phyloP scores from a whole-genome alignment of 805 yeast genomes.

The Schwanniomyces pseudopolymorphus region DNA sequence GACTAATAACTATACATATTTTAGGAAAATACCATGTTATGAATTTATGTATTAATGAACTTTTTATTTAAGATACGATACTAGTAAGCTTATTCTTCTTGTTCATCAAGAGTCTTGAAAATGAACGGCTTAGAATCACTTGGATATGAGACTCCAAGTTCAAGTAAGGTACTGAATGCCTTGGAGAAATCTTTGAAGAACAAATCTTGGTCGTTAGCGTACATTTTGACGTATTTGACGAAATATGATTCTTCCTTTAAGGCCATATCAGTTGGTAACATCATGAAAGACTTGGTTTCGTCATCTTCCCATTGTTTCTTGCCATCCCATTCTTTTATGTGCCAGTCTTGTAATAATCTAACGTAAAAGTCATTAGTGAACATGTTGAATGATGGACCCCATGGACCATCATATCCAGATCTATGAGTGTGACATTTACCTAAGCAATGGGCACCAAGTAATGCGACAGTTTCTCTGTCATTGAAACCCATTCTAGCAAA shows the following conservation, averaged over 20 bases:
- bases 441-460: conserved; percentile 43
- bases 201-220: conserved; percentile 48
- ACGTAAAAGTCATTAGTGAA: conserved; percentile 42
- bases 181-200: conserved; percentile 50
- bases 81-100: conserved; percentile 28
- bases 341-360: conserved; percentile 54
- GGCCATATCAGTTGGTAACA: conserved; percentile 60
- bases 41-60: too few relatives aligned
- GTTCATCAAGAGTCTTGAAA: conserved; percentile 73
- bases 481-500: conserved; percentile 55
- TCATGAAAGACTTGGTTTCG: conserved; percentile 44
- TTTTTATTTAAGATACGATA: not conserved
- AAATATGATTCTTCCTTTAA: conserved; percentile 47
- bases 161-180: conserved; percentile 48
- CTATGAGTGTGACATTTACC: conserved; percentile 38
- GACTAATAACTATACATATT: too few relatives aligned
- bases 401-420: conserved; percentile 44
- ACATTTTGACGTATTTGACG: conserved; percentile 44
- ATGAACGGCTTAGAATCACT: conserved; percentile 40
- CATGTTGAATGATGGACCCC: conserved; percentile 44
- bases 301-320: conserved; percentile 41
- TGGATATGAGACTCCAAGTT: conserved; percentile 50
- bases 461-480: conserved; percentile 42
- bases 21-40: too few relatives aligned
- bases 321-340: conserved; percentile 41